Evolutionary conservation across 148 eudicot species (phyloP), one percentile per base, ranked within the genome.

Genomic region (Euryodendron excelsum): DNA sequence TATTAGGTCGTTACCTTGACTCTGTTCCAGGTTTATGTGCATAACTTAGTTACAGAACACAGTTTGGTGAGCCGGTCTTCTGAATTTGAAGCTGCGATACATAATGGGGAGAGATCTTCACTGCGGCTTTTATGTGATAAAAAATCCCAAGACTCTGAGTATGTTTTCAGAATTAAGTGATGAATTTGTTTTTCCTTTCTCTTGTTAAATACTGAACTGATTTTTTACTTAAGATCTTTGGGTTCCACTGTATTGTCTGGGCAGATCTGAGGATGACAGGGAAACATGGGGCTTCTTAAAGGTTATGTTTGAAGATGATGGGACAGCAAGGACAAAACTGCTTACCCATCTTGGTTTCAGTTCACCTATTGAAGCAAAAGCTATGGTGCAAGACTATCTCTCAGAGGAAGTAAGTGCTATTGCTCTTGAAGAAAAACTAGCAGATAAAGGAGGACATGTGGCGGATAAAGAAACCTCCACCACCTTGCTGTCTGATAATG

Each of bases 291-390:
- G 92, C 52, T 90, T 96, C 81, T 86, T 96, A 92, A 96, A 91
- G 81, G 97, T 96, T 72, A 96, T 96, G 98, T 91, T 96, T 86
- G 96, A 91, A 83, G 99, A 96, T 78, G 97, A 93, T 79, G 99
- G 99, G 76, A 85, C 89, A 45, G 98, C 97, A 78, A 88, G 97
- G 90, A 84, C 97, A 80, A 93, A 96, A 84, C 89, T 96, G 79
- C 88, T 96, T 52, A 78, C 91, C 28, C 97, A 96, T 85, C 90
- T 96, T 73, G 99, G 99, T 75, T 96, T 96, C 83, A 91, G 84
- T 78, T 64, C 85, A 55, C 94, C 98, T 17, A 81, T 76, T 50
- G 90, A 86, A 77, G 88, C 64, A 30, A 85, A 80, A 13, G 87
- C 85, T 69, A 61, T 81, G 59, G 48, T 63, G 74, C 60, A 82